A percentile compares a stretch with the other conserved stretches of the same genome.
These are phyloP conservation scores for Mycena venus DNA, from an alignment of 768 basidiomycete species.

Conservation along the genomic window DNA sequence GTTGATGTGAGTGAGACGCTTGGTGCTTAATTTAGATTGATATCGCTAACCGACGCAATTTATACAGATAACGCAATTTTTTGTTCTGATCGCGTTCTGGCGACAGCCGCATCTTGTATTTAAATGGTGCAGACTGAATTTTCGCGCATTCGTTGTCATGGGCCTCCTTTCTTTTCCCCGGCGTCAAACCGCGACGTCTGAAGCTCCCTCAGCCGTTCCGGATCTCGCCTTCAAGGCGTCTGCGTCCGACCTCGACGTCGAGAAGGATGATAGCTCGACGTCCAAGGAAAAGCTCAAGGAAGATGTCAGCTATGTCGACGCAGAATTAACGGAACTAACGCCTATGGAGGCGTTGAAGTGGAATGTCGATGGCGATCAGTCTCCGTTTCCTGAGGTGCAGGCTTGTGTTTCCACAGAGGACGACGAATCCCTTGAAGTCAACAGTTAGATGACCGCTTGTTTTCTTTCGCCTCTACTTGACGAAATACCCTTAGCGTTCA, in stretches of 20 bases:
- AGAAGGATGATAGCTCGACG: conserved; percentile 4
- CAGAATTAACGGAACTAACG: conserved; percentile 9
- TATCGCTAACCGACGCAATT: neutral
- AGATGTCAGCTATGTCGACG: neutral
- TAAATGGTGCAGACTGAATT: neutral
- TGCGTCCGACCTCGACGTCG: neutral
- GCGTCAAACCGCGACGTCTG: neutral
- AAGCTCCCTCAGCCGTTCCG: neutral
- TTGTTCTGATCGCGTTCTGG: neutral
- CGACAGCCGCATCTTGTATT: neutral
- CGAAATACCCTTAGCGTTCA: neutral
- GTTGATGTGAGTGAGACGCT: no score
- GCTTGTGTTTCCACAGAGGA: conserved; percentile 20
- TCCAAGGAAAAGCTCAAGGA: neutral
- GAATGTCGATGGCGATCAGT: conserved; percentile 15
- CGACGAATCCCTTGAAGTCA: conserved; percentile 11
- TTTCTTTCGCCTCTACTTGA: neutral
- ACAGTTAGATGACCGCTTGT: neutral
- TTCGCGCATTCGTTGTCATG: neutral
- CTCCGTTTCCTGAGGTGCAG: conserved; percentile 11
- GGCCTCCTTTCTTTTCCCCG: neutral
- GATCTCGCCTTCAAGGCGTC: neutral
- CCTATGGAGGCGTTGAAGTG: conserved; percentile 18
- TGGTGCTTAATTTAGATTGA: neutral
- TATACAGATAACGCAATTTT: neutral